Base-by-base conservation (phyloP, 2,329 filamentous ascomycete species). In the Cladophialophora psammophila region DNA sequence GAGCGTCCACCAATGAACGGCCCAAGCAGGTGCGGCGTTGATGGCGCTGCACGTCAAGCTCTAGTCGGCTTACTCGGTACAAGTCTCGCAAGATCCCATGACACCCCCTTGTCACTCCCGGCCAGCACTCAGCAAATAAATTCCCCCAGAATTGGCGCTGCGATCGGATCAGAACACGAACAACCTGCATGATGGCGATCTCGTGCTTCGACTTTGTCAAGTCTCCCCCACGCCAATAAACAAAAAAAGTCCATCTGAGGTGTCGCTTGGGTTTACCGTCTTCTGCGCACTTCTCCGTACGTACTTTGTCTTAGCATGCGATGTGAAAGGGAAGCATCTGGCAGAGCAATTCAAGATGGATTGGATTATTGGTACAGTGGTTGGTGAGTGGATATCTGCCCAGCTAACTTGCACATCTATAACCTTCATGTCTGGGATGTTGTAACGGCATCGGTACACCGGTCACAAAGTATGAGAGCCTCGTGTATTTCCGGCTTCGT, bases 361-460 rank as follows among this genome's bases (percentile, higher is more conserved):
- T 42, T 50, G 13, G n/a, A 50, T 50, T 61, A 63, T 64, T 66
- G 60, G 63, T 67, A 67, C 67, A 69, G 18, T 54, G 61, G 53
- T 69, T 6, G 26, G 45, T 50, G 45, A 50, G 45, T 50, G 18
- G 18, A 50, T 26, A 50, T 50, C 20, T 50, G 26, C 26, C 26
- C 26, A 18, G 40, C 2, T 42, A n/a, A 42, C 15, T 42, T 15
- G 15, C n/a, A 50, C 45, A 67, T 63, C 61, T 52, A 48, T 35
- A n/a, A 58, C 35, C 34, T 35, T 63, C 52, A 58, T 38, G 52
- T 36, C 40, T 60, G 55, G 38, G 66, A 69, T 31, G 69, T 62
- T 48, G 60, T 57, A 54, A 72, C 66, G 32, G 61, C 68, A 59
- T 67, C 55, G 38, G 66, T 64, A 66, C 70, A 72, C 54, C 70